Percentiles rank a stretch among this genome's conserved stretches.
Conservation (phyloP, 2,329 filamentous ascomycete species). For the Nothophaeocryptopus gaeumannii region DNA sequence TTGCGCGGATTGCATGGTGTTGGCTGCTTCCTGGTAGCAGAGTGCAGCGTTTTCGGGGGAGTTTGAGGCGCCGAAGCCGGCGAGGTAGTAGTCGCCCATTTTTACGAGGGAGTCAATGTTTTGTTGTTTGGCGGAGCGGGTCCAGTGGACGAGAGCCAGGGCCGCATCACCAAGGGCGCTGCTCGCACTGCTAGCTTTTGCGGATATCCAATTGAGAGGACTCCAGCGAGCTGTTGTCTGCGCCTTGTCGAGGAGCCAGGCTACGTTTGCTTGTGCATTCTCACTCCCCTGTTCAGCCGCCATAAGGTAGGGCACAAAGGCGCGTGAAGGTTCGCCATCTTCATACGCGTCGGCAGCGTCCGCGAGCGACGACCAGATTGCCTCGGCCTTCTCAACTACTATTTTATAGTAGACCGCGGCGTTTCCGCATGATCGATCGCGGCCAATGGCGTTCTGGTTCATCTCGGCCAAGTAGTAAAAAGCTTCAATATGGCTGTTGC, state of each 20-base stretch:
- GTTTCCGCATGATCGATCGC: slow-evolving; percentile 73
- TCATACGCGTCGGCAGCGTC: slow-evolving; percentile 84
- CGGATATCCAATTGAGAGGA: slow-evolving; percentile 17
- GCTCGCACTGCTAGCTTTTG: slow-evolving; percentile 21
- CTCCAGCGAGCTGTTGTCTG: slow-evolving; percentile 21
- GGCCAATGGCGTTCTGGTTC: slow-evolving; percentile 73
- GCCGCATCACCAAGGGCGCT: slow-evolving; percentile 56
- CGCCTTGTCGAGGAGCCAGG: slow-evolving; percentile 73
- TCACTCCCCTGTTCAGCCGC: slow-evolving; percentile 93
- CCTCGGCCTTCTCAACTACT: slow-evolving; percentile 83
- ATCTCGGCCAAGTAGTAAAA: slow-evolving; percentile 92
- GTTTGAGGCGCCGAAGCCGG: slow-evolving; percentile 63
- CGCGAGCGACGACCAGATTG: slow-evolving; percentile 75
- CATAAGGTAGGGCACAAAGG: slow-evolving; percentile 77
- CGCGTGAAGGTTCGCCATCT: slow-evolving; percentile 72
- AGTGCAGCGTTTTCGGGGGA: slow-evolving; percentile 84
- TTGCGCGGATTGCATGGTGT: slow-evolving; percentile 88
- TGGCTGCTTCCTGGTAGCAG: slow-evolving; percentile 89
- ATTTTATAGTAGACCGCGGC: slow-evolving; percentile 85
- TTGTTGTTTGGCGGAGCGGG: slow-evolving; percentile 83
- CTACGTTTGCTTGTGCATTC: slow-evolving; percentile 83
- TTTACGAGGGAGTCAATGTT: slow-evolving; percentile 95
- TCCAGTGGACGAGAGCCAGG: slow-evolving; percentile 88
- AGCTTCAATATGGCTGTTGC: slow-evolving; percentile 81
- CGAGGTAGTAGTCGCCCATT: slow-evolving; percentile 96